Base-by-base conservation (phyloP, 2,329 filamentous ascomycete genomes). In the Didymella segeticola region DNA sequence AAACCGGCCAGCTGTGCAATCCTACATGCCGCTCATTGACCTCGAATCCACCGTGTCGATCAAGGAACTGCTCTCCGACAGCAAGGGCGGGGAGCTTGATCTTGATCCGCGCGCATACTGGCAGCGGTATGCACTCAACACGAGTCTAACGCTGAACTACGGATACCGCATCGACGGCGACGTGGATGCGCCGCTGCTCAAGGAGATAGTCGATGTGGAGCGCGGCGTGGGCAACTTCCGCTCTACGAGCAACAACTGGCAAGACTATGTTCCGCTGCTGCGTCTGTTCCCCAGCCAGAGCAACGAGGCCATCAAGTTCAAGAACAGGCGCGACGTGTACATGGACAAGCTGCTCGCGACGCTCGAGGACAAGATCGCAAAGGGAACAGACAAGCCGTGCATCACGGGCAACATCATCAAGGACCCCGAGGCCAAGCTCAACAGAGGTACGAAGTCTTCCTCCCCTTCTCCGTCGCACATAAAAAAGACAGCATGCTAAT, bases 21-120 rank as follows among this genome's bases (percentile, higher is more conserved):
- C 86, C 0, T 93, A 93, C 71, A 89, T 92, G 84, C 89, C 90
- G 0, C 90, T 92, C 62, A 86, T 93, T 43, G 90, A 93, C 62
- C 84, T 92, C 22, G 90, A 93, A 71, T 85, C 86, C 23, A 86
- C 82, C 12, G 82, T 84, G 12, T 89, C 87, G 49, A 88, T 93
- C 74, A 86, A 85, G 58, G 89, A 93, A 63, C 80, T 93, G 33
- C 78, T 89, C 27, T 72, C 81, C 1, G 87, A 91, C 63, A 86
- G 83, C 62, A 78, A 84, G 31, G 77, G 82, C 10, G 90, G 89
- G 1, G 77, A 79, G 0, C 64, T 79, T 2, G 87, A 91, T 39
- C 77, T 93, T 27, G 87, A 93, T 57, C 89, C 89, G 0, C 85
- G 84, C 7, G 81, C 86, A 0, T 89, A 92, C 73, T 89, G 91